These are phyloP conservation scores for Acacia pycnantha DNA, from an alignment of 331 rosid genomes.

Conservation along the genomic window DNA sequence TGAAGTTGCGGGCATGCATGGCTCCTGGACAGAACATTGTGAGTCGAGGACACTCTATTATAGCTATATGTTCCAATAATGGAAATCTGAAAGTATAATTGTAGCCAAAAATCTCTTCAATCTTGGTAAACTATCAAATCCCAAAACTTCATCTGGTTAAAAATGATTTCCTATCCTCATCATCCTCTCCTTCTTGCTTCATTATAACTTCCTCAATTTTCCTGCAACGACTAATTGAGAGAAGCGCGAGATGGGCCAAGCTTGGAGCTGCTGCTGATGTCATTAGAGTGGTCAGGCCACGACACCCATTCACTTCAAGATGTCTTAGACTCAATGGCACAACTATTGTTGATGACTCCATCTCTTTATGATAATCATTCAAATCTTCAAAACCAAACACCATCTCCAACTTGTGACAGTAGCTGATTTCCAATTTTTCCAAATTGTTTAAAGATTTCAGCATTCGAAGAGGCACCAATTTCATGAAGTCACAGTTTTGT, in stretches of 20 bases:
- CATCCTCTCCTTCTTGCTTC: background rate
- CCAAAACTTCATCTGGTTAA: background rate
- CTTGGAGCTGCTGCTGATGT: background rate
- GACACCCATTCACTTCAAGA: background rate
- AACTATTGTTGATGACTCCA: background rate
- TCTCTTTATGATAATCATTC: background rate
- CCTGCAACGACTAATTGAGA: fast-evolving
- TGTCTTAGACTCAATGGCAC: background rate
- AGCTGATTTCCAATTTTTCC: too few relatives aligned
- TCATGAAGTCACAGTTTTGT: background rate
- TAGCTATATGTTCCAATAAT: too few relatives aligned
- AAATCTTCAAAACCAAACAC: background rate
- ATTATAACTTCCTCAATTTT: background rate
- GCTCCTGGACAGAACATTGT: too few relatives aligned
- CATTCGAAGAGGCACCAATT: background rate
- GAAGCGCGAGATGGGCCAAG: background rate
- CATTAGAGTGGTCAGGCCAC: too few relatives aligned
- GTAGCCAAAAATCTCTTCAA: too few relatives aligned
- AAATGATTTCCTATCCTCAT: background rate
- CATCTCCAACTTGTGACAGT: too few relatives aligned
- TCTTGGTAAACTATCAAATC: too few relatives aligned
- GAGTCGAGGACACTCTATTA: too few relatives aligned
- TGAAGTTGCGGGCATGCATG: too few relatives aligned
- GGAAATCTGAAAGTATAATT: too few relatives aligned
- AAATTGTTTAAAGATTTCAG: too few relatives aligned